These are phyloP conservation scores for Coemansia sp. DNA, from an alignment of 192 early-diverging fungal genomes.

Conservation along the genomic window DNA sequence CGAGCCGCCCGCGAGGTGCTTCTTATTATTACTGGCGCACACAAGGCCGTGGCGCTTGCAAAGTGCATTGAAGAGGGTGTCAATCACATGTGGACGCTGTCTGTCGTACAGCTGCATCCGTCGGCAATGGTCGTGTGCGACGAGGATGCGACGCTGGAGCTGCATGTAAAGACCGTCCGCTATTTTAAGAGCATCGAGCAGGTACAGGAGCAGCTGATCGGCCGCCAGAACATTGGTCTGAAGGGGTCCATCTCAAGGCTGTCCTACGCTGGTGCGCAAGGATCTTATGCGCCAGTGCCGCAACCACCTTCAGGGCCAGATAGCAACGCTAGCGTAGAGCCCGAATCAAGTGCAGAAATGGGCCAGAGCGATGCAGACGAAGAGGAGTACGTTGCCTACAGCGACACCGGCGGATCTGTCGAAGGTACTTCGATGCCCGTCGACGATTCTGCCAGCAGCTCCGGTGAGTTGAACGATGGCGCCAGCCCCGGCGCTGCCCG, in stretches of 20 bases:
- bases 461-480: constrained; percentile 23
- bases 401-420: background rate
- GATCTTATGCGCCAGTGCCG: background rate
- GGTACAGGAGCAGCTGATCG: constrained; percentile 75
- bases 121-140: constrained; percentile 84
- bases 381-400: constrained; percentile 18
- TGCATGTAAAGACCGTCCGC: constrained; percentile 86
- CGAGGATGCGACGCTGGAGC: constrained; percentile 84
- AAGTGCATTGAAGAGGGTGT: constrained; percentile 83
- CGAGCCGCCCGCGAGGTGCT: constrained; percentile 83
- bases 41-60: constrained; percentile 79
- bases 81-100: constrained; percentile 92
- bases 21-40: constrained; percentile 83
- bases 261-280: background rate
- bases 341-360: background rate
- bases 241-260: constrained; percentile 59
- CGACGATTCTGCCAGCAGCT: constrained; percentile 28
- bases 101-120: constrained; percentile 79
- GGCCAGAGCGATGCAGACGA: constrained; percentile 5
- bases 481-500: constrained; percentile 25
- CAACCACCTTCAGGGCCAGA: background rate
- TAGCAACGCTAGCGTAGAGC: constrained; percentile 1
- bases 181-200: constrained; percentile 89
- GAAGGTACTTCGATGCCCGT: constrained; percentile 9
- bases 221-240: constrained; percentile 68